These are phyloP conservation scores for Fusarium goolgardi DNA, from an alignment of 2,329 filamentous ascomycete species.

Conservation along the genomic window DNA sequence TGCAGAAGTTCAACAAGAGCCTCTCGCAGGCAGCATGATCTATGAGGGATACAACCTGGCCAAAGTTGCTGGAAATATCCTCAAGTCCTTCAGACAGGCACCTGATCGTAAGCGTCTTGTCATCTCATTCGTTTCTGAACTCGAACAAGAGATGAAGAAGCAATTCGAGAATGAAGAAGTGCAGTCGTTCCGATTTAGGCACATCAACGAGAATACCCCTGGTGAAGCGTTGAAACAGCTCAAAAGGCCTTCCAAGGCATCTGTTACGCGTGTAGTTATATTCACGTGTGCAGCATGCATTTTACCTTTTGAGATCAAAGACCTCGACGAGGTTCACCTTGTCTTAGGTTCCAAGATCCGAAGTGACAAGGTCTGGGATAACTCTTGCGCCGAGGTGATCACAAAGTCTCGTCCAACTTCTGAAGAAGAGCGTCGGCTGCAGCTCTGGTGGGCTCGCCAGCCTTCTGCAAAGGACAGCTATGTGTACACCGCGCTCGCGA, in stretches of 20 bases:
- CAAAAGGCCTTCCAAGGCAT: neutral
- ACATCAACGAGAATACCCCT: too few species aligned
- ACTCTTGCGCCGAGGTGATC: neutral
- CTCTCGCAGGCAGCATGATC: neutral
- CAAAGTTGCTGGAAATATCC: neutral
- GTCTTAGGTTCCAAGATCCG: neutral
- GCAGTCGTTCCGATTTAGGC: too few species aligned
- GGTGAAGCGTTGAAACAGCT: neutral
- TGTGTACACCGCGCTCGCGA: neutral
- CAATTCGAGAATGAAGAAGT: too few species aligned
- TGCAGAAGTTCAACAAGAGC: neutral
- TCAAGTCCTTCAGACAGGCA: neutral
- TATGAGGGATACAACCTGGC: neutral
- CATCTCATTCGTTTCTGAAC: neutral
- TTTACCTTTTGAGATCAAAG: neutral
- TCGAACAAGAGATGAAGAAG: too few species aligned
- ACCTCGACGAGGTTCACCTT: neutral
- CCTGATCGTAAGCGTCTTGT: neutral
- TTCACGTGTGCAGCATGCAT: neutral
- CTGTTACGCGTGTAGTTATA: neutral
- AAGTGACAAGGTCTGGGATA: neutral
- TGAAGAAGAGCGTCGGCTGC: neutral
- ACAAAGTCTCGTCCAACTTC: neutral
- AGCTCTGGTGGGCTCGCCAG: neutral
- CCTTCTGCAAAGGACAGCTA: neutral